Evolutionary conservation across 148 eudicot species (phyloP).

Genomic region (Rhododendron ovatum): DNA sequence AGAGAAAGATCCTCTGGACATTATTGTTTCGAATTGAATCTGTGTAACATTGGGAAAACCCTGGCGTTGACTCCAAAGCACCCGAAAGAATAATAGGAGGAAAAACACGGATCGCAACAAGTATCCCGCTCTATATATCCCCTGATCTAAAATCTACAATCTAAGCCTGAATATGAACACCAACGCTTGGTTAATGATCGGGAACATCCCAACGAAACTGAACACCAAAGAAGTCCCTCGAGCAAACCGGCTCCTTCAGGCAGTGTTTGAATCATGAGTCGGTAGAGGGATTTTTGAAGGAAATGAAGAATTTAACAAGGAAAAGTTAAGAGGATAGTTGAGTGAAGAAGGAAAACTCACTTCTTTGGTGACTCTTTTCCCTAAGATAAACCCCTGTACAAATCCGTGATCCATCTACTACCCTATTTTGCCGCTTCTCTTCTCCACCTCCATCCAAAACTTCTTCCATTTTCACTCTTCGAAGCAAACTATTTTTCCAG

Average conservation of each 20-base stretch:
- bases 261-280: not conserved
- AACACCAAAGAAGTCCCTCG: conserved; percentile 5
- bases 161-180: conserved; percentile 15
- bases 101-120: not conserved
- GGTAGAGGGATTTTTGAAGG: not conserved
- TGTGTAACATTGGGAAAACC: not conserved
- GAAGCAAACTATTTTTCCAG: not conserved
- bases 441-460: not conserved
- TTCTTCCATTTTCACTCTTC: not conserved
- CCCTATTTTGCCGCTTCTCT: not conserved
- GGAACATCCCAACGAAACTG: conserved; percentile 21
- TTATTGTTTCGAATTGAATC: not conserved
- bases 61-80: not conserved
- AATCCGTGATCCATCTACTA: not conserved
- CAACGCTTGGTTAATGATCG: conserved; percentile 28
- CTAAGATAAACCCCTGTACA: not conserved
- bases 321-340: not conserved
- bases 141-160: conserved; percentile 12
- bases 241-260: conserved; percentile 4
- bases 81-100: not conserved
- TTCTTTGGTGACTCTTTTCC: not conserved
- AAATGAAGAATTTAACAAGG: not conserved
- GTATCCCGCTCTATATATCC: not conserved
- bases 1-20: not conserved
- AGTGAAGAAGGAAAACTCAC: not conserved